Percentiles rank a stretch among this genome's conserved stretches.
phyloP scores from a whole-genome alignment of 2,329 filamentous ascomycete genomes.

The Calonectria honghensis region DNA sequence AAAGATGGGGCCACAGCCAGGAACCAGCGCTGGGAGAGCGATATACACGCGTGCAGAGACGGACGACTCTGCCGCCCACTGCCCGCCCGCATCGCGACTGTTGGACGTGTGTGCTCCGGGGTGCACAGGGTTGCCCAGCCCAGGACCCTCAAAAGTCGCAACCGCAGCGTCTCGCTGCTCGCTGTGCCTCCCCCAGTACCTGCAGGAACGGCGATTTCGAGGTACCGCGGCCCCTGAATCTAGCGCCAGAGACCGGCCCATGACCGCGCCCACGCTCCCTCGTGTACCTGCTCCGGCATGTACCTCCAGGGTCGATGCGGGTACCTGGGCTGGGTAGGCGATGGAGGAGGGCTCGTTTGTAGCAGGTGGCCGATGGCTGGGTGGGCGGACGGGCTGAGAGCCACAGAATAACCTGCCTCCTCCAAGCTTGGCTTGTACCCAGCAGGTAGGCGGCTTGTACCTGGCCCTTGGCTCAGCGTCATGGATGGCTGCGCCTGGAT shows the following conservation, averaged over 20 bases:
- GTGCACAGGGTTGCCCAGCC: conserved; percentile 3
- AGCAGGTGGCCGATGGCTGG: conserved; percentile 31
- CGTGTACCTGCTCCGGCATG: conserved; percentile 42
- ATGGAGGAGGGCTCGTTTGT: conserved; percentile 30
- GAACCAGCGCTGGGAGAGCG: background rate
- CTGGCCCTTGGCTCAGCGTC: background rate
- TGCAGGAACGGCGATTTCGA: conserved; percentile 57
- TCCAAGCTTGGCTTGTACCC: conserved; percentile 11
- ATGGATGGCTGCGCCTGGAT: conserved; percentile 2
- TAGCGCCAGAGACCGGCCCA: conserved; percentile 37
- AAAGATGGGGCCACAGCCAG: background rate
- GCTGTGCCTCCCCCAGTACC: conserved; percentile 47
- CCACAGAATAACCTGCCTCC: conserved; percentile 6
- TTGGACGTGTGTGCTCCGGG: conserved; percentile 1
- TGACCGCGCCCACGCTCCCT: conserved; percentile 40
- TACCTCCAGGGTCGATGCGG: conserved; percentile 22
- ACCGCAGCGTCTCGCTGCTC: conserved; percentile 14
- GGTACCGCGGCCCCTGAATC: conserved; percentile 50
- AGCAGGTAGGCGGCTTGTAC: conserved; percentile 4
- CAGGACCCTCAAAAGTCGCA: conserved; percentile 13
- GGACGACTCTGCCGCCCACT: conserved; percentile 8
- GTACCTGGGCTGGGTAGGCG: conserved; percentile 34
- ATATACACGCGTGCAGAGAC: background rate
- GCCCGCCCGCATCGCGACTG: background rate
- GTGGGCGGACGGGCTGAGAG: conserved; percentile 25